These are phyloP conservation scores for Citrus mangshanensis DNA, from an alignment of 345 rosid genomes.

Conservation along the genomic window DNA sequence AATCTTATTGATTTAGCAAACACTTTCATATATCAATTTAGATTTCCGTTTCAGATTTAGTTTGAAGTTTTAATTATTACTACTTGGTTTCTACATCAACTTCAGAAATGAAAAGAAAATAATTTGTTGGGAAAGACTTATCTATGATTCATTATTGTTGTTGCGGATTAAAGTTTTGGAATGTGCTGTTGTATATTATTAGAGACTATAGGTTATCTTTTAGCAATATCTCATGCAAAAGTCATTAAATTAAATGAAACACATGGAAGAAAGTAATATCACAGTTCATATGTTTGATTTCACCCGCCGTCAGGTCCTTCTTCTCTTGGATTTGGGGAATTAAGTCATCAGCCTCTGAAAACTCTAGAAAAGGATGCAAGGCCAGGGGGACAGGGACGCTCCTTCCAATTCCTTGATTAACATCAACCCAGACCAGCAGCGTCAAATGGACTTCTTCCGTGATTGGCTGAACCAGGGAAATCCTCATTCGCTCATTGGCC, in stretches of 20 bases:
- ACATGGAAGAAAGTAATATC: neutral
- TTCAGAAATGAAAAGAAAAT: neutral
- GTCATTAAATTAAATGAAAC: neutral
- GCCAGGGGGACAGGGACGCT: constrained; percentile 7
- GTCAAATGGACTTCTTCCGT: neutral
- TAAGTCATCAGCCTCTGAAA: neutral
- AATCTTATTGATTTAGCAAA: neutral
- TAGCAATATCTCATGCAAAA: neutral
- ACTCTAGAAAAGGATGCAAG: neutral
- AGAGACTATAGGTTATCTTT: neutral
- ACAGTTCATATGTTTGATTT: neutral
- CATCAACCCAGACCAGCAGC: neutral
- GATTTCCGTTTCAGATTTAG: neutral
- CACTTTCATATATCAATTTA: neutral
- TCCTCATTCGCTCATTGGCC: neutral
- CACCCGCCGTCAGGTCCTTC: neutral
- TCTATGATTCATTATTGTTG: neutral
- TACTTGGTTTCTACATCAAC: neutral
- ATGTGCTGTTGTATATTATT: neutral
- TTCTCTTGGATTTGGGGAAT: neutral
- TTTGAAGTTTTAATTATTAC: neutral
- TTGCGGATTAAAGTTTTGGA: neutral
- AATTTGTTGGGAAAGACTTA: neutral
- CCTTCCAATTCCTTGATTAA: neutral
- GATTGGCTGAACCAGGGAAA: neutral